These are phyloP conservation scores for Blastobotrys niveus DNA, from an alignment of 1,139 yeast genomes.

Conservation along the genomic window DNA sequence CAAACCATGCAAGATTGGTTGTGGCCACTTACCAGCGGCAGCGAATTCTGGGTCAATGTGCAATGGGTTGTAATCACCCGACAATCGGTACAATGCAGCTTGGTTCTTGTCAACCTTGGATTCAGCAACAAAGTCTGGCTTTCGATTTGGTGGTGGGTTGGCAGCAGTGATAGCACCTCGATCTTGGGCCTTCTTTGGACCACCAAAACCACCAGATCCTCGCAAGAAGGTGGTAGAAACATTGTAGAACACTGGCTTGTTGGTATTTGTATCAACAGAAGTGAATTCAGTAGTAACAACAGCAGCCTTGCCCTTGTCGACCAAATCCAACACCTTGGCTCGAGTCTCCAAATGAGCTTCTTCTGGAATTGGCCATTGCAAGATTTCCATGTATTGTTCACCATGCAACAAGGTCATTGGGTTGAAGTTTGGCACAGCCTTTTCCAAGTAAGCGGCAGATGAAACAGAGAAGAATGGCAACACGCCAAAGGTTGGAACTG, in stretches of 20 bases:
- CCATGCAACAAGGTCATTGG: slow-evolving; percentile 86
- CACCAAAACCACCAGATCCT: slow-evolving; percentile 57
- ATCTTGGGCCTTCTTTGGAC: slow-evolving; percentile 50
- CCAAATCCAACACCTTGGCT: slow-evolving; percentile 61
- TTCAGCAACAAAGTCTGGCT: slow-evolving; percentile 63
- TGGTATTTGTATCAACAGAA: slow-evolving; percentile 63
- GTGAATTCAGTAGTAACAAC: slow-evolving; percentile 70
- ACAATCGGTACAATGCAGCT: slow-evolving; percentile 85
- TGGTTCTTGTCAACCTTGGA: slow-evolving; percentile 64
- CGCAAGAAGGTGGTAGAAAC: slow-evolving; percentile 85
- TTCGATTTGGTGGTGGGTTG: slow-evolving; percentile 57
- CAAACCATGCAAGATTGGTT: slow-evolving; percentile 90
- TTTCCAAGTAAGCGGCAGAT: slow-evolving; percentile 43
- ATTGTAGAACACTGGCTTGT: slow-evolving; percentile 67
- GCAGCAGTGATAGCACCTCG: slow-evolving; percentile 56
- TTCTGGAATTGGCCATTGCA: slow-evolving; percentile 75
- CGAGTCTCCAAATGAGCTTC: slow-evolving; percentile 52
- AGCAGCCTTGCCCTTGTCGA: slow-evolving; percentile 88
- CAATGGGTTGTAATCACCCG: slow-evolving; percentile 92
- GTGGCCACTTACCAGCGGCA: slow-evolving; percentile 76
- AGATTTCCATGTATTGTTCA: slow-evolving; percentile 82
- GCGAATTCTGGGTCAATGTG: slow-evolving; percentile 94
- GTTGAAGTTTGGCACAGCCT: slow-evolving; percentile 72
- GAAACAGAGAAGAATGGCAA: slow-evolving; percentile 60
- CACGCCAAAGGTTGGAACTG: slow-evolving; percentile 89